Base-by-base conservation (phyloP, 2,329 filamentous ascomycete species). In the Sporothrix pseudoabietina region DNA sequence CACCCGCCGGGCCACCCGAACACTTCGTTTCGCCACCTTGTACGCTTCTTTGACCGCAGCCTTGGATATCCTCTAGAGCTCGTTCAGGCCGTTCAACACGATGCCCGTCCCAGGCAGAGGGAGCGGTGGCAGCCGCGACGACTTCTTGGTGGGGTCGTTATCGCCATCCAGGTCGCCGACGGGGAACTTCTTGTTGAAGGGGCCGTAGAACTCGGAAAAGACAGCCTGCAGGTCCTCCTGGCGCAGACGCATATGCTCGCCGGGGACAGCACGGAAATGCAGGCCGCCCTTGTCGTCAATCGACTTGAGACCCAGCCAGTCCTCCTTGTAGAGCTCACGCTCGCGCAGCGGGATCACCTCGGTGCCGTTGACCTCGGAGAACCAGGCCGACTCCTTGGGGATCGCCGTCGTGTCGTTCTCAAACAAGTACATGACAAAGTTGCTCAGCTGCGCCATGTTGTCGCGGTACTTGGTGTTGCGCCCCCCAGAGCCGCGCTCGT, bases 341-440 rank as follows among this genome's bases (percentile, higher is more conserved):
- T 94, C 87, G 76, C 88, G 86, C 80, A 99, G 82, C 19, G 87
- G 87, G 63, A 89, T 92, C 30, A 90, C 85, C 75, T 90, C 87
- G 3, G 89, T 92, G 47, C 84, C 85, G 81, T 96, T 94, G 66
- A 96, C 91, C 80, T 98, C 94, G 54, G 90, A 89, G 80, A 98
- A 99, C 92, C 94, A 98, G 5, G 91, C 87, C 55, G 90, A 93
- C 86, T 98, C 92, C 85, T 95, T 97, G 55, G 96, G 96, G 69
- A 97, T 88, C 44, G 95, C 93, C 35, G 92, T 93, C 49, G 85
- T 89, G 82, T 99, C 96, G 14, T 97, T 89, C 75, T 90, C 90
- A 79, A 98, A 99, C 82, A 97, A 84, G 80, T 92, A 94, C 92
- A 98, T 92, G 76, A 92, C 93, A 76, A 98, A 92, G 77, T 91